Conservation (phyloP, 352 stramenopile genomes). For the Globisporangium recalcitrans region DNA sequence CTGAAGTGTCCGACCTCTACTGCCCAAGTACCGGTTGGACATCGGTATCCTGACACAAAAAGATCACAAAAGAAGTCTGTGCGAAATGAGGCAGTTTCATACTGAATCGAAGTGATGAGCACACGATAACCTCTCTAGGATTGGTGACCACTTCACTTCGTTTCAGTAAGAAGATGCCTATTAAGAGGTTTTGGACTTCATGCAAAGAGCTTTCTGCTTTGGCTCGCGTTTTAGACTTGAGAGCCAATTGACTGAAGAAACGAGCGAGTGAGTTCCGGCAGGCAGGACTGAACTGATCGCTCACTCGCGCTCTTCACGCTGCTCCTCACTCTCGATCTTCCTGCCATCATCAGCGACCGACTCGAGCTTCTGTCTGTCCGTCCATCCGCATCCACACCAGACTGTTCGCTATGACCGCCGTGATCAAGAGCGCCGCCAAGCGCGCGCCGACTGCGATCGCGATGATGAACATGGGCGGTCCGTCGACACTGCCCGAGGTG, state of each 20-base stretch:
- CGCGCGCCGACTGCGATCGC: constrained; percentile 54
- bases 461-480: constrained; percentile 98
- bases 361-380: too few species aligned
- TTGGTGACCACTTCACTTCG: too few species aligned
- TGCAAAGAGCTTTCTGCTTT: too few species aligned
- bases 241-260: neutral
- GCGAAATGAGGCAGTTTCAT: too few species aligned
- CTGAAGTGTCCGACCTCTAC: too few species aligned
- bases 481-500: constrained; percentile 92
- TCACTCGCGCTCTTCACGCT: neutral
- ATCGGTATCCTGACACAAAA: neutral
- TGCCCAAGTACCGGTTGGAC: too few species aligned
- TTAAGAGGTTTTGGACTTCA: too few species aligned
- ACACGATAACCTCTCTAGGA: too few species aligned
- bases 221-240: neutral
- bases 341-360: neutral
- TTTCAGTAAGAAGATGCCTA: too few species aligned
- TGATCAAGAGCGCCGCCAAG: constrained; percentile 39
- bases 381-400: too few species aligned
- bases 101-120: too few species aligned
- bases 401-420: neutral
- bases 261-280: constrained; percentile 3
- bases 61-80: constrained; percentile 1
- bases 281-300: neutral
- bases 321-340: neutral